A percentile compares a stretch with the other conserved stretches of the same genome.
phyloP scores from a whole-genome alignment of 2,329 filamentous ascomycete species.

The Chrysosphaeria jannelii region DNA sequence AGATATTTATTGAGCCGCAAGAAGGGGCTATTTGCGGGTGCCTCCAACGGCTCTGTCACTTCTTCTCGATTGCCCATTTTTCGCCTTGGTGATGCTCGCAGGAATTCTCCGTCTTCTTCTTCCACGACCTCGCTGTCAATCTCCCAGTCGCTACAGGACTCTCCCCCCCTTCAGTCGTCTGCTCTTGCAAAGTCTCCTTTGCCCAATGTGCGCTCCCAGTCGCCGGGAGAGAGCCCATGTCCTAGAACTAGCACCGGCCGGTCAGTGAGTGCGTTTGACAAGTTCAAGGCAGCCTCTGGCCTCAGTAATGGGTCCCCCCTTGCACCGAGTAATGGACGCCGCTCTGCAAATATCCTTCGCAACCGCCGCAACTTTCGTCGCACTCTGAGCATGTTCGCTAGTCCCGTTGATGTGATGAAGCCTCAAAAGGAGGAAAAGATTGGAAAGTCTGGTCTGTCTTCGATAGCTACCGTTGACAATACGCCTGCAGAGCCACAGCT shows the following conservation, averaged over 20 bases:
- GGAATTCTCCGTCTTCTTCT: too few species aligned
- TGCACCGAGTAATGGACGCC: conserved; percentile 26
- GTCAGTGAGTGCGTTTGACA: too few species aligned
- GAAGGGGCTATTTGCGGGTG: too few species aligned
- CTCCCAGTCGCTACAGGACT: too few species aligned
- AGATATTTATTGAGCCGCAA: too few species aligned
- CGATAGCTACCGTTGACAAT: conserved; percentile 9
- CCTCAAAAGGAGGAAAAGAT: conserved; percentile 30
- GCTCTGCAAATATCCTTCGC: conserved; percentile 38
- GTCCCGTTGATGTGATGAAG: conserved; percentile 65
- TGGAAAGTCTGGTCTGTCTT: conserved; percentile 18
- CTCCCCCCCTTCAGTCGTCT: conserved; percentile 8
- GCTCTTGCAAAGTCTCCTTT: conserved; percentile 28
- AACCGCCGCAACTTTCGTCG: conserved; percentile 72
- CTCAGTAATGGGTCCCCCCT: conserved; percentile 6
- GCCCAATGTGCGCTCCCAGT: conserved; percentile 31
- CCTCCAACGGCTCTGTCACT: too few species aligned
- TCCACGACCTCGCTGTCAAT: too few species aligned
- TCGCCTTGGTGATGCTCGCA: too few species aligned
- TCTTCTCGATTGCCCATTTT: too few species aligned
- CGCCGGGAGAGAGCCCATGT: too few species aligned
- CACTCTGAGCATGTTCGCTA: conserved; percentile 94
- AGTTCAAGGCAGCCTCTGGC: too few species aligned
- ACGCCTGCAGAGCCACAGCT: conserved; percentile 37
- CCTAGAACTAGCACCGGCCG: too few species aligned